Conservation (phyloP, 495 filamentous ascomycete genomes). For the Lindgomyces ingoldianus region DNA sequence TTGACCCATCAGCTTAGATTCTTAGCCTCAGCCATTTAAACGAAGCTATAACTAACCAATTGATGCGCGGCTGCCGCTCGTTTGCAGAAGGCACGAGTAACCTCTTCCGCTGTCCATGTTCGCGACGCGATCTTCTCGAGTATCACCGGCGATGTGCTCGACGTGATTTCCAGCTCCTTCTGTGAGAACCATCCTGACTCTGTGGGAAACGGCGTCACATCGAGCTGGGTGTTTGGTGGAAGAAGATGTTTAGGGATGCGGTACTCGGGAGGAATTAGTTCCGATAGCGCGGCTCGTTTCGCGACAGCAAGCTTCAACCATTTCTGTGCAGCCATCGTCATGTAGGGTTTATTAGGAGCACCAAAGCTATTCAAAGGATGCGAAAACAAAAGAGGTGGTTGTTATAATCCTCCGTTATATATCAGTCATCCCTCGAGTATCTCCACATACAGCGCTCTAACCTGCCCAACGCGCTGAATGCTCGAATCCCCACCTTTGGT, state of each 20-base stretch:
- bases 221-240: slow-evolving; percentile 45
- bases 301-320: slow-evolving; percentile 47
- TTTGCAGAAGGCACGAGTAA: slow-evolving; percentile 37
- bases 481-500: too few species aligned
- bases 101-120: slow-evolving; percentile 34
- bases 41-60: slow-evolving; percentile 34
- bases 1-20: background rate
- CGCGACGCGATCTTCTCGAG: slow-evolving; percentile 27
- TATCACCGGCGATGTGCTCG: slow-evolving; percentile 25
- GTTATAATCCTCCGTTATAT: background rate
- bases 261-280: slow-evolving; percentile 48
- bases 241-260: slow-evolving; percentile 46
- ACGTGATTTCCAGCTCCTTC: slow-evolving; percentile 37
- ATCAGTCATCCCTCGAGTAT: background rate
- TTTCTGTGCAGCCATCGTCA: slow-evolving; percentile 17
- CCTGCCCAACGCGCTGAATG: too few species aligned
- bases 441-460: too few species aligned
- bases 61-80: slow-evolving; percentile 39
- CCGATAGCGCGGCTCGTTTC: slow-evolving; percentile 44
- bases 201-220: slow-evolving; percentile 47
- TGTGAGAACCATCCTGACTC: slow-evolving; percentile 44
- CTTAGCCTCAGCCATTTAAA: background rate
- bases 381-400: background rate
- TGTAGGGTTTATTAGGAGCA: background rate
- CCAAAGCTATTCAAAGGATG: background rate